These are phyloP conservation scores for Pyrenophora graminea DNA, from an alignment of 2,329 filamentous ascomycete genomes.

Conservation along the genomic window DNA sequence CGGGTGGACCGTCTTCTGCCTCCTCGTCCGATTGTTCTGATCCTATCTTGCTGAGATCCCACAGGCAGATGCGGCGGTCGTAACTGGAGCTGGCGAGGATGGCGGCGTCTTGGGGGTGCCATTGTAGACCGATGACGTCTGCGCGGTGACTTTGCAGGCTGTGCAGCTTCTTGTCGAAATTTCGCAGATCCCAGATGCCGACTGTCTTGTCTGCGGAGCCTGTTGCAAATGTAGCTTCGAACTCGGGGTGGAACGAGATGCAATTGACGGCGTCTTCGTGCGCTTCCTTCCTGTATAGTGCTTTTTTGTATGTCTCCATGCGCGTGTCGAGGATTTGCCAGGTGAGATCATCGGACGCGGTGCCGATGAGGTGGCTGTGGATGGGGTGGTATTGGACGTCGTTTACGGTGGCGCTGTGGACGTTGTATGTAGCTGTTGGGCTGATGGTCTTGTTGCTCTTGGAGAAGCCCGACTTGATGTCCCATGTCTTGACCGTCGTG, in stretches of 20 bases:
- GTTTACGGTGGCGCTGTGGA: conserved; percentile 91
- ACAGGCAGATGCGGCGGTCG: conserved; percentile 91
- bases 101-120: conserved; percentile 89
- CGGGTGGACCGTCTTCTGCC: conserved; percentile 89
- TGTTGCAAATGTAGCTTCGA: conserved; percentile 88
- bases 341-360: conserved; percentile 92
- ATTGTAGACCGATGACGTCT: conserved; percentile 87
- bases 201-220: conserved; percentile 95
- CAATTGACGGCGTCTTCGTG: conserved; percentile 94
- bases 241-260: conserved; percentile 89
- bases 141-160: conserved; percentile 86
- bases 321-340: conserved; percentile 91
- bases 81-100: conserved; percentile 91
- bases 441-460: conserved; percentile 71
- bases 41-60: conserved; percentile 89
- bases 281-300: conserved; percentile 72
- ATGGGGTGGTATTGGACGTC: conserved; percentile 95
- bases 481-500: conserved; percentile 89
- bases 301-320: conserved; percentile 65
- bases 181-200: conserved; percentile 91
- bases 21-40: conserved; percentile 96
- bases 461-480: conserved; percentile 73
- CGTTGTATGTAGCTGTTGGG: conserved; percentile 76
- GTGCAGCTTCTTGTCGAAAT: conserved; percentile 87
- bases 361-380: conserved; percentile 79